Percentiles rank a stretch among this genome's conserved stretches.
Conservation (phyloP, 1,284 basidiomycete genomes). For the Rhodotorula sp. region DNA sequence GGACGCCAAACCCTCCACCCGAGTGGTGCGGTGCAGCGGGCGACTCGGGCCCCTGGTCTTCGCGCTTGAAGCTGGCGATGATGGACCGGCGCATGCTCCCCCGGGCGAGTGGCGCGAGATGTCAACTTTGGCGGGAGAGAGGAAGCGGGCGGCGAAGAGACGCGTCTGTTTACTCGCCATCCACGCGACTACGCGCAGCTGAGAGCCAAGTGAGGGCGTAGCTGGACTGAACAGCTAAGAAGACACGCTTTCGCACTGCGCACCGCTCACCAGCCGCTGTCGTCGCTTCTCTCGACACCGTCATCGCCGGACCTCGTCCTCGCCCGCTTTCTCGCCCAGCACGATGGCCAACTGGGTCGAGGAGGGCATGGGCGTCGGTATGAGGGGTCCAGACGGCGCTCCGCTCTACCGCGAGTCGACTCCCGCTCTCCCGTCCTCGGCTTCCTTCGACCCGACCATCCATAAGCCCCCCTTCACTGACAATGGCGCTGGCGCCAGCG, state of each 20-base stretch:
- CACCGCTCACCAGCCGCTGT: background rate
- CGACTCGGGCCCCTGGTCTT: constrained; percentile 1
- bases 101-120: background rate
- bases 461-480: background rate
- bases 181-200: background rate
- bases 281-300: background rate
- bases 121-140: background rate
- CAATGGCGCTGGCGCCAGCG: no score
- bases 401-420: constrained; percentile 10
- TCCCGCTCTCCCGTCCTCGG: background rate
- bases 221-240: background rate
- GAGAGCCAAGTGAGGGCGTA: background rate
- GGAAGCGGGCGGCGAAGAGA: background rate
- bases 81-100: constrained; percentile 32
- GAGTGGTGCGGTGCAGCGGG: constrained; percentile 21
- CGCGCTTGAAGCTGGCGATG: constrained; percentile 17
- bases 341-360: constrained; percentile 17
- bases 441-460: background rate
- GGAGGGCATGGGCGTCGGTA: background rate
- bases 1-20: constrained; percentile 38
- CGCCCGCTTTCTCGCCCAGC: background rate
- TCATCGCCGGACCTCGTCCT: background rate
- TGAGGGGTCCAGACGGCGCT: constrained; percentile 6
- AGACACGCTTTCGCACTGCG: background rate
- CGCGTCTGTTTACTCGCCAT: background rate